phyloP scores from a whole-genome alignment of 352 stramenopile species.

The Detonula confervacea region DNA sequence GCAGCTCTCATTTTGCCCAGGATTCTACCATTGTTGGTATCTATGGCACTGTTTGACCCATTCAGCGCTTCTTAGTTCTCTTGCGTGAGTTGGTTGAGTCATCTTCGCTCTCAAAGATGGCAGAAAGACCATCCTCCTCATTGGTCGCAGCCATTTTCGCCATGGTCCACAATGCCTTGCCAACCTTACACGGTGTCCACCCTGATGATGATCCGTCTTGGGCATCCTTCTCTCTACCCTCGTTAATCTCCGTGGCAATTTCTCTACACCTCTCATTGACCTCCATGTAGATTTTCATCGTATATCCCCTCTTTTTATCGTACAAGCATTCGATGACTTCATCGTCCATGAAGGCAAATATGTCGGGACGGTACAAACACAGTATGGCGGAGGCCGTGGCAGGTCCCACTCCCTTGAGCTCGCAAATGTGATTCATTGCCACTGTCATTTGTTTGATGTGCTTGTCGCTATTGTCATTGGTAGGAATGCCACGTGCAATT shows the following conservation, averaged over 20 bases:
- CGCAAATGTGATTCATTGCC: conserved; percentile 56
- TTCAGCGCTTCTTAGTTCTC: conserved; percentile 7
- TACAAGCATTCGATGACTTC: conserved; percentile 81
- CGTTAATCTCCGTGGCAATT: conserved; percentile 53
- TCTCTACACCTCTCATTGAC: conserved; percentile 59
- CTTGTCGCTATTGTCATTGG: neutral
- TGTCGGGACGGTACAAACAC: conserved; percentile 54
- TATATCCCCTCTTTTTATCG: conserved; percentile 74
- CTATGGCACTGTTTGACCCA: no score
- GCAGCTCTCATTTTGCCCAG: no score
- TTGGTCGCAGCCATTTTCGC: conserved; percentile 53
- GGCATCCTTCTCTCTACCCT: conserved; percentile 15
- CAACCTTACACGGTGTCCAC: conserved; percentile 66
- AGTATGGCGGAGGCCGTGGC: conserved; percentile 75
- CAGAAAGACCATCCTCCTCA: conserved; percentile 36
- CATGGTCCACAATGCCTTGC: conserved; percentile 67
- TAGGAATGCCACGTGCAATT: conserved; percentile 21
- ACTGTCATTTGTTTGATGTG: conserved; percentile 1
- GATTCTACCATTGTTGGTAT: no score
- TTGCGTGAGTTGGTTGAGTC: neutral
- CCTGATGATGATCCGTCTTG: conserved; percentile 8
- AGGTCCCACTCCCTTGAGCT: conserved; percentile 72
- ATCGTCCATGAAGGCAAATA: conserved; percentile 84
- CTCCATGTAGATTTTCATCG: conserved; percentile 63
- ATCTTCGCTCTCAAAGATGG: conserved; percentile 20